A percentile compares a stretch with the other conserved stretches of the same genome.
phyloP scores from a whole-genome alignment of 129 eudicot genomes.

The Tagetes patula region DNA sequence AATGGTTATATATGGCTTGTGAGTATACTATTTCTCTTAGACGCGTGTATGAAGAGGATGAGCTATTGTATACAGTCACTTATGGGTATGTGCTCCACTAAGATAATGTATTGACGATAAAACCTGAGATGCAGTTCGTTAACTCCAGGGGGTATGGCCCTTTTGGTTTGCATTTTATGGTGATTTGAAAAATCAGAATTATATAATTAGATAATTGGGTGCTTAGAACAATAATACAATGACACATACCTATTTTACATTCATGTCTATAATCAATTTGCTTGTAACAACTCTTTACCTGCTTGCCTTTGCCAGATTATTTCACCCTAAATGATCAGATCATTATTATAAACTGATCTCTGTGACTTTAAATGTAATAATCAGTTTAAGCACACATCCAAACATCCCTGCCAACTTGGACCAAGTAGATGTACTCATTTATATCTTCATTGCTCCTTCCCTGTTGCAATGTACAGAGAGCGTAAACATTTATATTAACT shows the following conservation, averaged over 20 bases:
- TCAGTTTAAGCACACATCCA: not conserved
- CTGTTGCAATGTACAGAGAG: not conserved
- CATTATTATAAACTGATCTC: not conserved
- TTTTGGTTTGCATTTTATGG: not conserved
- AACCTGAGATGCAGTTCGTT: not conserved
- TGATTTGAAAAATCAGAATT: constrained; percentile 13
- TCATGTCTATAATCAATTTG: not conserved
- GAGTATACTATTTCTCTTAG: not conserved
- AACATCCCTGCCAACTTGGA: not conserved
- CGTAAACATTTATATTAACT: not conserved
- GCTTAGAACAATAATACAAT: not conserved
- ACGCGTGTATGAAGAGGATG: not conserved
- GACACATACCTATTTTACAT: not conserved
- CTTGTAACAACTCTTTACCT: not conserved
- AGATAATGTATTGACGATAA: not conserved
- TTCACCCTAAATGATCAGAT: not conserved
- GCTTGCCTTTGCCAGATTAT: not conserved
- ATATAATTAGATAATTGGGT: not conserved
- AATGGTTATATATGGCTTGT: constrained; percentile 2
- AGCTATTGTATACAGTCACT: constrained; percentile 2
- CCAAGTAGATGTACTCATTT: not conserved
- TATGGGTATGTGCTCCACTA: constrained; percentile 3
- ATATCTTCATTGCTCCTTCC: not conserved
- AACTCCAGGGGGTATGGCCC: not conserved
- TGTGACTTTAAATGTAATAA: not conserved